Evolutionary conservation across 83 land plant genomes (phyloP).

Genomic region (Larix sibirica): DNA sequence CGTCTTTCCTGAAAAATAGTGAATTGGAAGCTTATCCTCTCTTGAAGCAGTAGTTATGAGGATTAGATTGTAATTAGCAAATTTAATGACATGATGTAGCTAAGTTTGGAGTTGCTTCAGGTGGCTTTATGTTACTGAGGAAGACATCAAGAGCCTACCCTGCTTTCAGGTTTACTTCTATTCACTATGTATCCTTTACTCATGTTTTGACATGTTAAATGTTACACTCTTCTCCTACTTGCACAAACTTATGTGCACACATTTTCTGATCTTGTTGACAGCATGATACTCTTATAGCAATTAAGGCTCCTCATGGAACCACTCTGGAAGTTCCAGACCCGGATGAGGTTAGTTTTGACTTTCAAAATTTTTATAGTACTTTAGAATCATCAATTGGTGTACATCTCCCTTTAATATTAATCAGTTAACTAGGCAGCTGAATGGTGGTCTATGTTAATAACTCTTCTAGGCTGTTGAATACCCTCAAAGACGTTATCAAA

Average conservation of each 20-base stretch:
- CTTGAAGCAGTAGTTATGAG: background rate
- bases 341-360: slow-evolving; percentile 65
- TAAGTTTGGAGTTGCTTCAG: slow-evolving; percentile 31
- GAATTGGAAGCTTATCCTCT: background rate
- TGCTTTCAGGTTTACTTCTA: slow-evolving; percentile 69
- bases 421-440: background rate
- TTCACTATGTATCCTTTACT: background rate
- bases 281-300: slow-evolving; percentile 94
- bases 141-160: slow-evolving; percentile 83
- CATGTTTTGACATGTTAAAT: background rate
- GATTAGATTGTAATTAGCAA: background rate
- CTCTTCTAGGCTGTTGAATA: slow-evolving; percentile 75
- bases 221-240: background rate
- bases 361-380: background rate
- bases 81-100: background rate
- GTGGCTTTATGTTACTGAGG: slow-evolving; percentile 96
- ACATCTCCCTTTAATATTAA: background rate
- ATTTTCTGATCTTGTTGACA: slow-evolving; percentile 20
- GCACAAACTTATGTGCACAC: slow-evolving; percentile 8
- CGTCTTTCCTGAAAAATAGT: background rate
- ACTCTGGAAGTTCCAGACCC: slow-evolving; percentile 97
- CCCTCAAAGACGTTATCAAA: slow-evolving; percentile 83
- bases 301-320: slow-evolving; percentile 98
- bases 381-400: background rate
- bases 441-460: background rate